Base-by-base conservation (phyloP, 805 yeast species). In the Pichia kluyveri region DNA sequence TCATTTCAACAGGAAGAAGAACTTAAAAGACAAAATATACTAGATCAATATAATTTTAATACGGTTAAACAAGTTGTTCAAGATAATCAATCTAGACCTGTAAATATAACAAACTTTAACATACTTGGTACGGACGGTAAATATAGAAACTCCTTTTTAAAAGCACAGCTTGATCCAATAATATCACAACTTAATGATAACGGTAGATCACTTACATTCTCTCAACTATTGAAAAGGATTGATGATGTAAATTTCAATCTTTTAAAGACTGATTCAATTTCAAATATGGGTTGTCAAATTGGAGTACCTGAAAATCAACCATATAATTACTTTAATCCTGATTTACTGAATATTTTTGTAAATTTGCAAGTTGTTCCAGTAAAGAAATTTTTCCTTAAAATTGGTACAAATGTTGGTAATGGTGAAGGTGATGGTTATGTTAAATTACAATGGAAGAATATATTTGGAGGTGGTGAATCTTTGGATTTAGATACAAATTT, bases 341-440 rank as follows among this genome's bases (percentile, higher is more conserved):
- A 52, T 42, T 36, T 49, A 8, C 42, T 64, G 8, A 61, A 67
- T 23, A 39, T 66, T 8, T 48, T 60, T 5, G 54, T 67, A 1
- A 58, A 56, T 44, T 44, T 67, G 41, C 55, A 58, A n/a, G 28
- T 67, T 8, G 48, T 72, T 6, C 90, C 91, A 0, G 76, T 76
- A 5, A 87, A 87, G 56, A 75, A 76, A 54, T 84, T 89, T 56
- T 74, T 77, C 51, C 90, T 95, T 46, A 86, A 85, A 57, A 86
- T 97, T 1, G 99, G 99, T 5, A 93, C 98, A 2, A 90, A 89
- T 63, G 78, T 93, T 8, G 98, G 98, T 2, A 91, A 93, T 60
- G 96, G 96, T 32, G 98, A 93, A 69, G 99, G 97, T 31, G 93
- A 86, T 60, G 98, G 97, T 1, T 89, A 90, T 60, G 73, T 88